phyloP scores from a whole-genome alignment of 176 grass and related monocot species.

The Lolium rigidum region DNA sequence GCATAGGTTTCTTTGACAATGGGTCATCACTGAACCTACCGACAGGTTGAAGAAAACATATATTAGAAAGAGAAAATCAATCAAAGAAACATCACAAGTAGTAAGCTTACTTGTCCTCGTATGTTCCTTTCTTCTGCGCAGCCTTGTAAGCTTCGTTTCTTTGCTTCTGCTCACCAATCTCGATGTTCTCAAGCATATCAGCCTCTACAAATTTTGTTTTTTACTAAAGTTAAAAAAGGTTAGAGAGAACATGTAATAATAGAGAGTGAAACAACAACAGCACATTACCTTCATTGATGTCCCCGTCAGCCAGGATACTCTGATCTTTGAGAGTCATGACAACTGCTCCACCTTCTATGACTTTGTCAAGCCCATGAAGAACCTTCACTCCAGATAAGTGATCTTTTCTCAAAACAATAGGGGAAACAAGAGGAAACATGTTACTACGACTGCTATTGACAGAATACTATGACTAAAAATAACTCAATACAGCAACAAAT shows the following conservation, averaged over 20 bases:
- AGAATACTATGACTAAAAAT: background rate
- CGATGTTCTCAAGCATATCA: slow-evolving; percentile 96
- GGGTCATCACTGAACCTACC: slow-evolving; percentile 79
- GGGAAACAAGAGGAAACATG: slow-evolving; percentile 26
- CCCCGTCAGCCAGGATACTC: slow-evolving; percentile 77
- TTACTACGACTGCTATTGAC: slow-evolving; percentile 20
- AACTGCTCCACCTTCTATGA: slow-evolving; percentile 93
- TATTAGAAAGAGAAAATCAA: background rate
- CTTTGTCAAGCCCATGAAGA: slow-evolving; percentile 97
- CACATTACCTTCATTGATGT: slow-evolving; percentile 83
- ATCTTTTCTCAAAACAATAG: slow-evolving; percentile 20
- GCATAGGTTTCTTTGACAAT: slow-evolving; percentile 63
- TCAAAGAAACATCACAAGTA: slow-evolving; percentile 16
- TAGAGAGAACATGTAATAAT: background rate
- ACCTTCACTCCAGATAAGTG: slow-evolving; percentile 95
- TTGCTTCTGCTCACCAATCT: slow-evolving; percentile 92
- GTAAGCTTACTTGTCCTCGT: slow-evolving; percentile 77
- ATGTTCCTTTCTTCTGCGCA: slow-evolving; percentile 87
- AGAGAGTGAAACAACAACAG: background rate
- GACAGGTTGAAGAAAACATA: slow-evolving; percentile 15
- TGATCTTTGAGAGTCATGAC: slow-evolving; percentile 97
- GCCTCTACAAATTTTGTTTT: slow-evolving; percentile 58
- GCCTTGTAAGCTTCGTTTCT: slow-evolving; percentile 77
- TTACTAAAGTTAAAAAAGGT: slow-evolving; percentile 40
- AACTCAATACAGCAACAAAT: background rate